Conservation (phyloP, 1,139 yeast species). For the Wickerhamomyces sp. region DNA sequence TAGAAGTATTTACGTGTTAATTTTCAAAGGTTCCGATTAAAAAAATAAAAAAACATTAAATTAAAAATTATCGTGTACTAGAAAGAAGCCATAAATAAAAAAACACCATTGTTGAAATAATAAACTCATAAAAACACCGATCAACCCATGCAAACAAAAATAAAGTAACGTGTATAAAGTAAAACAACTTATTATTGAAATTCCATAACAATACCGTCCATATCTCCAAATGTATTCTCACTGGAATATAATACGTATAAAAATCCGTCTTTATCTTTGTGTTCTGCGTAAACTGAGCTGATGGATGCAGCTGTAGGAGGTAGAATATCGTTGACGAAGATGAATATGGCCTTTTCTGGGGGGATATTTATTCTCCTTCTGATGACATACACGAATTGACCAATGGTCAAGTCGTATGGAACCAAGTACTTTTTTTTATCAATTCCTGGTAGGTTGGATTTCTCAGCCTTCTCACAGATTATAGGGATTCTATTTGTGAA, state of each 20-base stretch:
- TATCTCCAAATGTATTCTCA: conserved; percentile 70
- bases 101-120: not conserved
- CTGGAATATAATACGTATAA: conserved; percentile 89
- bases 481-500: conserved; percentile 93
- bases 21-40: too few species aligned
- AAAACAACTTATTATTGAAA: not conserved
- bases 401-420: conserved; percentile 94
- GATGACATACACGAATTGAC: conserved; percentile 95
- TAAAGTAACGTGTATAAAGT: not conserved
- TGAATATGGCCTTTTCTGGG: conserved; percentile 95
- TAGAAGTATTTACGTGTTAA: not conserved
- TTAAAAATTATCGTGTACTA: not conserved
- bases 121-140: not conserved
- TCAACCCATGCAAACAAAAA: not conserved
- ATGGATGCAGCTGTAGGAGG: conserved; percentile 98
- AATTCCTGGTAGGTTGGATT: conserved; percentile 92
- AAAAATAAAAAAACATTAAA: not conserved
- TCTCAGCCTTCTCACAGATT: conserved; percentile 96
- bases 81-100: not conserved
- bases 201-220: conserved; percentile 4
- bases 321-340: conserved; percentile 90
- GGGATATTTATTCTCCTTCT: conserved; percentile 94
- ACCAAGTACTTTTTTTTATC: conserved; percentile 96
- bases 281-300: conserved; percentile 93
- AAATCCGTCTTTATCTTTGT: conserved; percentile 96